Percentiles rank a stretch among this genome's conserved stretches.
Evolutionary conservation across 768 basidiomycete species (phyloP).

Genomic region (Tulasnella sp.): DNA sequence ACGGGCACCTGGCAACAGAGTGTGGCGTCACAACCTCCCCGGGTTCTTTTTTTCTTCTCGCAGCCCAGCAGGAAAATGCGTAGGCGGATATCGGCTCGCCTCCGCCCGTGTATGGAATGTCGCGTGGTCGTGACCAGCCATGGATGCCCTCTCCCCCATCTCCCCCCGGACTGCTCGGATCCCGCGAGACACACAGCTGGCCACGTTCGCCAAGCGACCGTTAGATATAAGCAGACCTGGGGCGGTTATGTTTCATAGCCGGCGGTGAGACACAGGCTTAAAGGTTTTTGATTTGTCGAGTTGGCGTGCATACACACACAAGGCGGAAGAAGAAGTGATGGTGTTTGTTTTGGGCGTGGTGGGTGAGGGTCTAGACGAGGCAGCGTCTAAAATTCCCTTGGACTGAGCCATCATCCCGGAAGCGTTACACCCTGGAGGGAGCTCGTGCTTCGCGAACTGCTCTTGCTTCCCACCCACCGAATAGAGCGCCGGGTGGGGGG

Average conservation of each 20-base stretch:
- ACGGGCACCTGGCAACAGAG: too few species aligned
- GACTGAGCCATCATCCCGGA: neutral
- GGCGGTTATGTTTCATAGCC: neutral
- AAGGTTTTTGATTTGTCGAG: neutral
- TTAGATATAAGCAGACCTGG: neutral
- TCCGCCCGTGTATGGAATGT: too few species aligned
- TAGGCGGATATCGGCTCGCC: too few species aligned
- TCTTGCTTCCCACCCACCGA: neutral
- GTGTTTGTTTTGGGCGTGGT: slow-evolving; percentile 1
- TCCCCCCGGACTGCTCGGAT: neutral
- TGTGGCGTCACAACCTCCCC: too few species aligned
- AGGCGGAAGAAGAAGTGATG: neutral
- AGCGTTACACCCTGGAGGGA: slow-evolving; percentile 3
- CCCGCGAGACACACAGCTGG: neutral
- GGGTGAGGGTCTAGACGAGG: slow-evolving; percentile 1
- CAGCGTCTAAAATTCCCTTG: slow-evolving; percentile 6
- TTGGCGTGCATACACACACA: neutral
- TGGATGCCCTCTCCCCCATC: too few species aligned
- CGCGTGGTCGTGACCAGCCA: too few species aligned
- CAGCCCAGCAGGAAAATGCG: too few species aligned
- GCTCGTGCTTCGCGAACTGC: neutral
- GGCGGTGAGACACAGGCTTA: slow-evolving; percentile 2
- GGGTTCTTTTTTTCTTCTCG: too few species aligned
- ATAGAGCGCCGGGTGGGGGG: too few species aligned
- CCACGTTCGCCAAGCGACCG: neutral